Evolutionary conservation across 306 rosid genomes (phyloP).

Genomic region (Rosa rugosa): DNA sequence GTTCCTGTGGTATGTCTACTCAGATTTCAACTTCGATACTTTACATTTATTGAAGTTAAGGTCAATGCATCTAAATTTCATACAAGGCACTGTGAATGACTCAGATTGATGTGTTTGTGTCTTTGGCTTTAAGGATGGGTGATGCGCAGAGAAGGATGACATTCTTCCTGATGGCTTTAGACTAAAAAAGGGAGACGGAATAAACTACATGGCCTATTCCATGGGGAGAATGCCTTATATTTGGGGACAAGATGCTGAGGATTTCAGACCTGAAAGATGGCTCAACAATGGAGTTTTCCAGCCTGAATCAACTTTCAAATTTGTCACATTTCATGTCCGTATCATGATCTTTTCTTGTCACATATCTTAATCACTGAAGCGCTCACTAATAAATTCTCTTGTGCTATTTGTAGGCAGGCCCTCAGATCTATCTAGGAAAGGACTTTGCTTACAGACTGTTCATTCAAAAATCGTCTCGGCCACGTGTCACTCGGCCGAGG

Average conservation of each 20-base stretch:
- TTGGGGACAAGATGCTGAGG: slow-evolving; percentile 73
- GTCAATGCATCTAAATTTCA: neutral
- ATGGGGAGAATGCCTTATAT: slow-evolving; percentile 78
- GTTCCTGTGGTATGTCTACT: slow-evolving; percentile 48
- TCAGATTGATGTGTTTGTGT: neutral
- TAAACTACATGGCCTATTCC: slow-evolving; percentile 57
- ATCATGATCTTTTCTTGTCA: neutral
- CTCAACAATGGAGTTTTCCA: slow-evolving; percentile 53
- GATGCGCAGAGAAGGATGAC: slow-evolving; percentile 47
- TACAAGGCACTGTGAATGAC: neutral
- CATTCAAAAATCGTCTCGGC: no score
- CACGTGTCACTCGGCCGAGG: no score
- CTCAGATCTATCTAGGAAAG: slow-evolving; percentile 66
- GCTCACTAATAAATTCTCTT: neutral
- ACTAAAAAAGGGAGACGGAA: slow-evolving; percentile 62
- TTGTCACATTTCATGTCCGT: slow-evolving; percentile 71
- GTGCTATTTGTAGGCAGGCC: slow-evolving; percentile 59
- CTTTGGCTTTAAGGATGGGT: neutral
- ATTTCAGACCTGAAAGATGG: slow-evolving; percentile 76
- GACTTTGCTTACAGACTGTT: slow-evolving; percentile 75
- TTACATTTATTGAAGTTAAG: neutral
- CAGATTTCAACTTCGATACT: neutral
- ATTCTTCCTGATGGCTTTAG: slow-evolving; percentile 70
- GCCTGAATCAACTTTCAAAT: slow-evolving; percentile 75
- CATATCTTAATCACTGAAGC: neutral